Base-by-base conservation (phyloP, 108 stramenopile genomes). In the Cyclostephanos invisitatus region DNA sequence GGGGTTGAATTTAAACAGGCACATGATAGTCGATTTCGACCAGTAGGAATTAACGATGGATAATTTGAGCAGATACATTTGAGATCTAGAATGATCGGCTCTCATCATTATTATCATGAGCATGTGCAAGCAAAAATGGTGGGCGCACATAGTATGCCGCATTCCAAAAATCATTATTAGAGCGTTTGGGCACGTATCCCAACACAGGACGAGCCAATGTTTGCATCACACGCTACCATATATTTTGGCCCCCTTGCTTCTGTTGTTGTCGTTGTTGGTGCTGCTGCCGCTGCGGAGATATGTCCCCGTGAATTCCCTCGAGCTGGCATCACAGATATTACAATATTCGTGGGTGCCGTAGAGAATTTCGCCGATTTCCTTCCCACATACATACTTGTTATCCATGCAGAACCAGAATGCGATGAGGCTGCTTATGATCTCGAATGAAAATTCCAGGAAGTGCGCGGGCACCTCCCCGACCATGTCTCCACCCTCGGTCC, bases 361-460 rank as follows among this genome's bases (percentile, higher is more conserved):
- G 42, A 81, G 53, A 21, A 81, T 76, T 37, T 66, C 37, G 14
- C 75, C 75, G 57, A 81, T 81, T 64, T 81, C 80, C 62, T 58
- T 76, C 40, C 75, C 71, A 3, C 71, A 65, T 18, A 66, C 64
- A 40, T 47, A 67, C 42, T 38, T 50, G 46, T 83, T 83, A 68
- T 83, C 82, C 62, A 80, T 78, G 38, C 82, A 83, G 32, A 83
- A 83, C 63, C 68, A 75, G 54, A 83, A 83, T n/a, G 73, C 51
- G 44, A 83, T 74, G 14, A 75, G 22, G 29, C 62, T 51, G 14
- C 35, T 54, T 9, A 83, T 56, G 21, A 80, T 79, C 12, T 55
- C 67, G 37, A 80, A 79, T 0, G 48, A 15, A 56, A 83, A 83
- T 38, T 83, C 82, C n/a, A 75, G 49, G 60, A 63, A 79, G 50